Percentiles rank a stretch among this genome's conserved stretches.
Conservation (phyloP, 2,329 filamentous ascomycete genomes). For the Xylariaceae sp. region DNA sequence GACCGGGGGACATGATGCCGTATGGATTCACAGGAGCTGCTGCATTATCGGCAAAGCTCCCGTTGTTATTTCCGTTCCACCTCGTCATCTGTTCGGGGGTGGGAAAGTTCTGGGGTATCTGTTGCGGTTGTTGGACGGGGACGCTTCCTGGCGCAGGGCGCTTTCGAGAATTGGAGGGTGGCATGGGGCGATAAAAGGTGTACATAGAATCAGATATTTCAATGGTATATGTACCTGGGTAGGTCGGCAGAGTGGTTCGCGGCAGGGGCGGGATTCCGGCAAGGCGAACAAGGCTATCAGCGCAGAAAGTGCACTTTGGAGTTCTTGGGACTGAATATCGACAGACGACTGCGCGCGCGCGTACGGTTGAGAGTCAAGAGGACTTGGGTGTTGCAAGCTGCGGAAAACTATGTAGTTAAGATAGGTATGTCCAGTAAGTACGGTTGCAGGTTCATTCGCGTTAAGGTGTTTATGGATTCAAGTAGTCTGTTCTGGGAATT, state of each 20-base stretch:
- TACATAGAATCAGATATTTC: slow-evolving; percentile 26
- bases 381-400: no score
- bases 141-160: slow-evolving; percentile 31
- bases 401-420: no score
- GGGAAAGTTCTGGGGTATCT: slow-evolving; percentile 41
- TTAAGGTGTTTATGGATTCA: no score
- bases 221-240: no score
- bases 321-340: slow-evolving; percentile 4
- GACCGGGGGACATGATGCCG: slow-evolving; percentile 28
- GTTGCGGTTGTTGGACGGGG: slow-evolving; percentile 31
- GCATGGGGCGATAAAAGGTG: slow-evolving; percentile 27
- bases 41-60: slow-evolving; percentile 30
- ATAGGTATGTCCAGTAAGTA: no score
- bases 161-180: slow-evolving; percentile 33
- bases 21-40: slow-evolving; percentile 32
- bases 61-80: slow-evolving; percentile 45
- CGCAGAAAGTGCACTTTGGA: slow-evolving; percentile 11
- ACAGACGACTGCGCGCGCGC: slow-evolving; percentile 16
- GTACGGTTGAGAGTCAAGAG: no score
- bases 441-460: no score
- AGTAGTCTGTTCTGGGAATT: no score
- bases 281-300: slow-evolving; percentile 21
- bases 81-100: slow-evolving; percentile 48
- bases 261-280: slow-evolving; percentile 17
- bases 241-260: slow-evolving; percentile 6